Conservation (phyloP, 345 rosid genomes). For the Arabis hirsuta region DNA sequence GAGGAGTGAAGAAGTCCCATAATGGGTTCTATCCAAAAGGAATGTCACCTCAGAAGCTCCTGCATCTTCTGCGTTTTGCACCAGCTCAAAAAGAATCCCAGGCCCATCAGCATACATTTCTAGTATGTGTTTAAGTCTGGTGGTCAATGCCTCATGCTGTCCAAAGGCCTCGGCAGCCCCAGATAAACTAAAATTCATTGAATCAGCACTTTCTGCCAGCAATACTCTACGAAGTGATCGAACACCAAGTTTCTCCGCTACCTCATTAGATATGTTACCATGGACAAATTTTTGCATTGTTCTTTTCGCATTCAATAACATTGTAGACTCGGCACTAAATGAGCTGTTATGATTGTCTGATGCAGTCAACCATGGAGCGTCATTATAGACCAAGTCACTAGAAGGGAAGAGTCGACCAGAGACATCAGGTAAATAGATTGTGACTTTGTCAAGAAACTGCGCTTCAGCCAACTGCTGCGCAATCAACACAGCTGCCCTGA, state of each 20-base stretch:
- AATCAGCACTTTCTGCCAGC: constrained; percentile 97
- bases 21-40: constrained; percentile 92
- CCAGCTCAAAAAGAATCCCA: constrained; percentile 90
- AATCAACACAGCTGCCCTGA: constrained; percentile 78
- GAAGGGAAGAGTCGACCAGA: constrained; percentile 80
- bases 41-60: constrained; percentile 92
- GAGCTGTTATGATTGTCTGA: constrained; percentile 61
- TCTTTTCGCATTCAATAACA: constrained; percentile 65
- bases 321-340: constrained; percentile 56
- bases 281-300: constrained; percentile 78
- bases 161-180: constrained; percentile 99
- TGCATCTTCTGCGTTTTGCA: constrained; percentile 98
- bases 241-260: constrained; percentile 95
- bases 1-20: constrained; percentile 94
- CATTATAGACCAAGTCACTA: constrained; percentile 83
- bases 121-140: constrained; percentile 93
- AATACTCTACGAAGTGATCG: constrained; percentile 90
- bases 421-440: constrained; percentile 82
- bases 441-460: constrained; percentile 62
- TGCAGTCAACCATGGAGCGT: constrained; percentile 96
- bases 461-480: constrained; percentile 92
- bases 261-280: constrained; percentile 93
- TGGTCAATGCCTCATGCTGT: constrained; percentile 97
- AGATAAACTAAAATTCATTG: constrained; percentile 88
- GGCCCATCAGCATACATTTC: constrained; percentile 99